Conservation (phyloP, 2,329 filamentous ascomycete species). For the Leptographium lundbergii region DNA sequence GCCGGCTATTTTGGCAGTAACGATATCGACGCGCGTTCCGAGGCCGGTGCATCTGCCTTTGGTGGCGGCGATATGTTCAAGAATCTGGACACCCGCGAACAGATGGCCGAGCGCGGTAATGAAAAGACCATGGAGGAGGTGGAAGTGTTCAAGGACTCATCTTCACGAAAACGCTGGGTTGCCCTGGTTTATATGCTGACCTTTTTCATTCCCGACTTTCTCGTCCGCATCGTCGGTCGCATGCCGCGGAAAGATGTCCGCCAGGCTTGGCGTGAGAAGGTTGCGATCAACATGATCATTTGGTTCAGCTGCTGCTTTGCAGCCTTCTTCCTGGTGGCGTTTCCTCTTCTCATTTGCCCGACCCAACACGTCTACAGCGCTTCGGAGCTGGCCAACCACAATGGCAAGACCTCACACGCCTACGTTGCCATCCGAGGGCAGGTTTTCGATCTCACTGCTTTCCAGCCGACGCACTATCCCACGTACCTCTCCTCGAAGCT, state of each 20-base stretch:
- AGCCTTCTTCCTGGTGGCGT: constrained; percentile 81
- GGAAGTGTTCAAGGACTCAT: constrained; percentile 66
- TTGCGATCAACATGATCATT: constrained; percentile 96
- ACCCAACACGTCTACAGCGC: constrained; percentile 78
- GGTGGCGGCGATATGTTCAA: constrained; percentile 96
- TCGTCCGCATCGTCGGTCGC: constrained; percentile 61
- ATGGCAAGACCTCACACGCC: constrained; percentile 54
- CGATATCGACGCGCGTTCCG: constrained; percentile 75
- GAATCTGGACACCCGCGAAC: constrained; percentile 83
- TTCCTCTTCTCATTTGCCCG: constrained; percentile 81
- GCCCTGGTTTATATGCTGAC: constrained; percentile 73
- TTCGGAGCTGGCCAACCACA: constrained; percentile 57
- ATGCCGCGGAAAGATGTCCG: constrained; percentile 91
- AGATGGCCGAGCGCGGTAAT: constrained; percentile 91
- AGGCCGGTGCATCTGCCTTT: constrained; percentile 83
- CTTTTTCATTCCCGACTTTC: constrained; percentile 76
- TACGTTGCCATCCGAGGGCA: constrained; percentile 79
- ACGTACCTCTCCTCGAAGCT: constrained; percentile 44
- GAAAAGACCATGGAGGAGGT: constrained; percentile 84
- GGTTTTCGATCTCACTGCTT: constrained; percentile 71
- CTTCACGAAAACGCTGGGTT: constrained; percentile 82
- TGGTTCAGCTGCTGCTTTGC: constrained; percentile 72
- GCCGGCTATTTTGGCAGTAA: constrained; percentile 69
- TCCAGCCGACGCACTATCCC: constrained; percentile 69
- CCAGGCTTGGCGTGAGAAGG: constrained; percentile 88